These are phyloP conservation scores for Exophiala calicioides DNA, from an alignment of 2,329 filamentous ascomycete species.

Conservation along the genomic window DNA sequence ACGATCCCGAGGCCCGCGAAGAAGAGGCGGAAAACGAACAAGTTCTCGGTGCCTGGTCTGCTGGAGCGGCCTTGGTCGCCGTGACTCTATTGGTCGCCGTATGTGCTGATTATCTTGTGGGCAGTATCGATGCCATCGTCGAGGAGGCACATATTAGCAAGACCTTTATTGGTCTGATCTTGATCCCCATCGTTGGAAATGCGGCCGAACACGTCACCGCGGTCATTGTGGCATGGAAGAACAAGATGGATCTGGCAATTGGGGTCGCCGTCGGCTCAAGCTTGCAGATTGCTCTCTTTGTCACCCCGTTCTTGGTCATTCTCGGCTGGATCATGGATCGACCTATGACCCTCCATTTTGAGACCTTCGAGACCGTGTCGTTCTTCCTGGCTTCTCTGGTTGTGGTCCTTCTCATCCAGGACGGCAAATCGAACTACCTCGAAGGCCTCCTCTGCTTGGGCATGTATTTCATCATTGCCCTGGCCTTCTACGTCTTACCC, in stretches of 20 bases:
- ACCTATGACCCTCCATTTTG: slow-evolving; percentile 77
- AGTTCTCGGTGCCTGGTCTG: slow-evolving; percentile 64
- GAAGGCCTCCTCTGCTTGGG: slow-evolving; percentile 72
- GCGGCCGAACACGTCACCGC: slow-evolving; percentile 81
- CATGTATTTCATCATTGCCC: slow-evolving; percentile 51
- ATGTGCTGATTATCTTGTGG: slow-evolving; percentile 76
- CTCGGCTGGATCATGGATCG: slow-evolving; percentile 74
- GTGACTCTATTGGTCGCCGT: slow-evolving; percentile 70
- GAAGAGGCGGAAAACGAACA: slow-evolving; percentile 43
- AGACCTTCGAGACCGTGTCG: slow-evolving; percentile 75
- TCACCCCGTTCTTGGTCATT: slow-evolving; percentile 77
- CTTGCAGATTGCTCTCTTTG: slow-evolving; percentile 79
- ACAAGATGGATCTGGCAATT: slow-evolving; percentile 69
- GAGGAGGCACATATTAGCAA: slow-evolving; percentile 71
- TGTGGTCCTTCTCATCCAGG: slow-evolving; percentile 72
- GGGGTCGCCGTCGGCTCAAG: slow-evolving; percentile 79
- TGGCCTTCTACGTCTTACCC: slow-evolving; percentile 53
- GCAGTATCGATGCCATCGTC: slow-evolving; percentile 72
- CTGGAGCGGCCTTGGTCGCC: slow-evolving; percentile 65
- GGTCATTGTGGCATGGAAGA: slow-evolving; percentile 73
- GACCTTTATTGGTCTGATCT: slow-evolving; percentile 76
- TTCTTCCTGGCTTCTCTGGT: slow-evolving; percentile 76
- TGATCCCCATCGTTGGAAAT: slow-evolving; percentile 78
- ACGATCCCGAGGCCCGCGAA: slow-evolving; percentile 45
- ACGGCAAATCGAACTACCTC: slow-evolving; percentile 81